These are phyloP conservation scores for Gossypium sturtianum DNA, from an alignment of 345 rosid genomes.

Conservation along the genomic window DNA sequence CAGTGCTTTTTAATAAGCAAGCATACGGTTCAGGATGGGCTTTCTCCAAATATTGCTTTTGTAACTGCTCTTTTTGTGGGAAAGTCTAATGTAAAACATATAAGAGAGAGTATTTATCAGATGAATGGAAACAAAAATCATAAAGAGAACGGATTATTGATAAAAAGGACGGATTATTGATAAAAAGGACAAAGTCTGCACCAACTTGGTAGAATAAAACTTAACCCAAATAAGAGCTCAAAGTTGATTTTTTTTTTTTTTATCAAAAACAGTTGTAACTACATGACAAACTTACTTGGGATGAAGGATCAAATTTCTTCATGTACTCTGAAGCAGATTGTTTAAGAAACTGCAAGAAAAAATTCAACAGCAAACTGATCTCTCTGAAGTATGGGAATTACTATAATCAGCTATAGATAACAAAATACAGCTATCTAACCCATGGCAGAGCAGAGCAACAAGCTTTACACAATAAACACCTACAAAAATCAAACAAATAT, in stretches of 20 bases:
- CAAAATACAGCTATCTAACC: neutral
- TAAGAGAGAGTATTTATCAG: constrained; percentile 2
- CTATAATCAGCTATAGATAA: neutral
- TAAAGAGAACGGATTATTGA: neutral
- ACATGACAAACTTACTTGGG: constrained; percentile 48
- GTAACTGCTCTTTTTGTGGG: constrained; percentile 68
- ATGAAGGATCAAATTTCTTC: constrained; percentile 68
- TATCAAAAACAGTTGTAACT: neutral
- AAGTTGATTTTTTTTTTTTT: neutral
- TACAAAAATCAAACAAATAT: neutral
- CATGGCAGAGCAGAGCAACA: neutral
- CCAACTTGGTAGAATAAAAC: neutral
- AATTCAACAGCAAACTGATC: neutral
- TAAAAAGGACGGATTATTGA: neutral
- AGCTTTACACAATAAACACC: neutral
- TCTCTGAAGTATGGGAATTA: neutral
- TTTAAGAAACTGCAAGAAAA: constrained; percentile 66
- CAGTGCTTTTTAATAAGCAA: constrained; percentile 30
- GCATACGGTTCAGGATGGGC: constrained; percentile 41
- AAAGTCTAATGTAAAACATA: constrained; percentile 41
- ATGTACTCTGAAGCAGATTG: constrained; percentile 61
- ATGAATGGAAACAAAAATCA: neutral
- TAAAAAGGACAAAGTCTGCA: neutral
- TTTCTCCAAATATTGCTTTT: constrained; percentile 53
- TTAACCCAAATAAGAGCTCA: neutral